Percentiles rank a stretch among this genome's conserved stretches.
Evolutionary conservation across 768 basidiomycete genomes (phyloP).

Genomic region (Tulasnella sp.): DNA sequence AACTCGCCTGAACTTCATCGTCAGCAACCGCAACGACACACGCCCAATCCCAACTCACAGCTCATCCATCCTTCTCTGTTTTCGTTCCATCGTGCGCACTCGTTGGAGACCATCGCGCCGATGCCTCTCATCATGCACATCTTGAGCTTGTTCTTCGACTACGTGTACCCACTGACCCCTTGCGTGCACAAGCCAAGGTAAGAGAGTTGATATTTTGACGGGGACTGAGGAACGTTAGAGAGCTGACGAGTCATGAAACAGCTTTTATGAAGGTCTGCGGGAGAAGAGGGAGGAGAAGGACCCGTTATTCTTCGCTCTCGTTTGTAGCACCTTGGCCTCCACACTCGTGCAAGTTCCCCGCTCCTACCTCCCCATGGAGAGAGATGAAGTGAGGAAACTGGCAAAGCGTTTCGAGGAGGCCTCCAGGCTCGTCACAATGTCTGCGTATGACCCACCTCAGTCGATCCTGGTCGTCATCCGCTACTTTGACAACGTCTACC

Average conservation of each 20-base stretch:
- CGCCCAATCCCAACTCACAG: conserved; percentile 19
- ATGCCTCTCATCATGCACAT: conserved; percentile 77
- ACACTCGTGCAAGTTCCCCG: conserved; percentile 86
- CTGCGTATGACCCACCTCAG: conserved; percentile 76
- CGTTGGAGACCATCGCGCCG: conserved; percentile 77
- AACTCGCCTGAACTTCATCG: conserved; percentile 13
- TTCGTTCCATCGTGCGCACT: conserved; percentile 66
- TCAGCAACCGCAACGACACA: conserved; percentile 36
- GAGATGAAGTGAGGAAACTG: conserved; percentile 75
- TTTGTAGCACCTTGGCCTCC: conserved; percentile 83
- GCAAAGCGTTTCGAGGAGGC: conserved; percentile 79
- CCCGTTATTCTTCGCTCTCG: conserved; percentile 84
- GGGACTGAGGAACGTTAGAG: not conserved
- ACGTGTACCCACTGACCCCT: conserved; percentile 86
- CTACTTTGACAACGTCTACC: conserved; percentile 82
- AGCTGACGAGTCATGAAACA: not conserved
- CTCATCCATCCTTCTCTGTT: conserved; percentile 56
- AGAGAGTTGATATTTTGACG: conserved; percentile 42
- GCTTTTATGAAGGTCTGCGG: conserved; percentile 61
- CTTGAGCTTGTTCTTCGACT: conserved; percentile 87
- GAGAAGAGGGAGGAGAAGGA: conserved; percentile 76
- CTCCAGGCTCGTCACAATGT: conserved; percentile 73
- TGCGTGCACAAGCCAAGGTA: conserved; percentile 89
- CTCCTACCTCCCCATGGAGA: conserved; percentile 80
- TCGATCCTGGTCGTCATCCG: conserved; percentile 83